Evolutionary conservation across 1,284 basidiomycete genomes (phyloP), one percentile per base, ranked within the genome.

Genomic region (Rhodotorula glutinis): DNA sequence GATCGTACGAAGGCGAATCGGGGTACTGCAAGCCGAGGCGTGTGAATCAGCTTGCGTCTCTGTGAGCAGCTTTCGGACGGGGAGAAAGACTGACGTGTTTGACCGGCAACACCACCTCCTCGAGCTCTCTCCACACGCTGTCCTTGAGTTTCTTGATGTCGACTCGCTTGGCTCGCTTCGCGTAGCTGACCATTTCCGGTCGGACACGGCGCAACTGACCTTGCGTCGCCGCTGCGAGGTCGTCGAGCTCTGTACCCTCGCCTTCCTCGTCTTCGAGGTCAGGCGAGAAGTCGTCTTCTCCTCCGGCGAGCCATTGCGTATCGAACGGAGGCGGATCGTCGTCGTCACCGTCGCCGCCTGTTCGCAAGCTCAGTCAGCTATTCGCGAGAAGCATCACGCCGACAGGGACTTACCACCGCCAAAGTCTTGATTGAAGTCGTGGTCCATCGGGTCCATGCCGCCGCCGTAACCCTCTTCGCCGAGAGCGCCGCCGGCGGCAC

Each of bases 71-170:
- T 11, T 16, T 11, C 8, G 14, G 30, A 33, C 47, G 16, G 17
- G 55, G 38, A 21, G 13, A 49, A 51, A 60, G 57, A 53, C 74
- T 71, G 61, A 75, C 75, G 54, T 72, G 65, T 25, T 75, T 72
- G 52, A 78, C 78, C 21, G 79, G 79, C 54, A 83, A 72, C 27
- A 87, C 81, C n/a, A 86, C 83, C 63, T 90, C 90, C 74, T 89
- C 88, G 47, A 98, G 80, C 10, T 90, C 90, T 76, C 85, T 89
- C 95, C 95, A 99, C 64, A 98, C 98, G 76, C 93, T 96, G 70
- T 98, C 96, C 81, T 98, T 99, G 74, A 99, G 82, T 79, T 89
- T 91, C 77, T 93, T 87, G 56, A 99, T 93, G 77, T 98, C 96
- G 38, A 99, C 94, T 53, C 94, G 84, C 82, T 98, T 98, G 3